Conservation (phyloP, 768 basidiomycete genomes). For the Clathrus columnatus region DNA sequence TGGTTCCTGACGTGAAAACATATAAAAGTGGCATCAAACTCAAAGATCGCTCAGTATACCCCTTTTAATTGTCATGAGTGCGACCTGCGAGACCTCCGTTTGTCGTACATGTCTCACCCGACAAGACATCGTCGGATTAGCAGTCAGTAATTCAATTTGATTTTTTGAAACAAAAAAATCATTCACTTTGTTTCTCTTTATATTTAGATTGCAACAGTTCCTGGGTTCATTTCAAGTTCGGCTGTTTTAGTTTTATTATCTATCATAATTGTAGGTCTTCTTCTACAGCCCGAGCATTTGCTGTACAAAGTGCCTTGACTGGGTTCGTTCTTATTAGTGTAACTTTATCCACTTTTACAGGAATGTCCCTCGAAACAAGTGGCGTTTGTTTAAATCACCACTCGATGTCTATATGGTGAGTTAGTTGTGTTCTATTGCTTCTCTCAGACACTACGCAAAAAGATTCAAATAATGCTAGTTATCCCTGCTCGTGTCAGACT, state of each 20-base stretch:
- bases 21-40: no score
- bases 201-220: slow-evolving; percentile 26
- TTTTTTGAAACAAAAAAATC: not conserved
- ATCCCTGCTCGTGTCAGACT: slow-evolving; percentile 23
- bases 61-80: not conserved
- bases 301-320: not conserved
- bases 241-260: slow-evolving; percentile 26
- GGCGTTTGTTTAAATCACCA: slow-evolving; percentile 27
- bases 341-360: slow-evolving; percentile 23
- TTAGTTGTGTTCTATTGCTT: no score
- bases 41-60: no score
- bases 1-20: no score
- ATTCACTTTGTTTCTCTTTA: no score
- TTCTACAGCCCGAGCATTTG: not conserved
- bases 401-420: slow-evolving; percentile 35
- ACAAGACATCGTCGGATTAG: not conserved
- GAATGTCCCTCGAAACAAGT: slow-evolving; percentile 11
- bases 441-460: no score
- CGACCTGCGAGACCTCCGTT: not conserved
- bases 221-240: slow-evolving; percentile 27
- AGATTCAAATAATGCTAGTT: no score
- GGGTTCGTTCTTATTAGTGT: slow-evolving; percentile 14
- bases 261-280: slow-evolving; percentile 24
- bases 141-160: not conserved
- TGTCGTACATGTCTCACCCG: not conserved